Conservation (phyloP, 305 asterid genomes). For the Plantago coronopus region DNA sequence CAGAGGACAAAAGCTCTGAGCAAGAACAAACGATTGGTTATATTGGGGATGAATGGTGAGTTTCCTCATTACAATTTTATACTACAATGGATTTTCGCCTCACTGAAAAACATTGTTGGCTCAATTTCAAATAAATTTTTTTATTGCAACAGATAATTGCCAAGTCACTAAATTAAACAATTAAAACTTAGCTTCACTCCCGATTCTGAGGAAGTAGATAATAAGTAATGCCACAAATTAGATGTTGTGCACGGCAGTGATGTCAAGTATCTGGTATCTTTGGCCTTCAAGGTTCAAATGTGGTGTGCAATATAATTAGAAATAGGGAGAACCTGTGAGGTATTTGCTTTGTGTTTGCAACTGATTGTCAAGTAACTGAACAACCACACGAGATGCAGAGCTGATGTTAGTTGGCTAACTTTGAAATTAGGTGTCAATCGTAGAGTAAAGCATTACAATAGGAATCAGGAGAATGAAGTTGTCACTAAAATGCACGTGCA, state of each 20-base stretch:
- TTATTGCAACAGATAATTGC: background rate
- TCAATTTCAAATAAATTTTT: background rate
- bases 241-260: background rate
- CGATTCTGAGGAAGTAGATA: background rate
- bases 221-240: background rate
- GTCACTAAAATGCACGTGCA: background rate
- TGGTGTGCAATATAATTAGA: background rate
- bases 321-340: background rate
- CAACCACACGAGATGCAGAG: background rate
- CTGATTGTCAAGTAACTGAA: background rate
- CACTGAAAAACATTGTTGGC: background rate
- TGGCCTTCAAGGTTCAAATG: background rate
- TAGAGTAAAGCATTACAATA: background rate
- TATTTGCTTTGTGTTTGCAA: background rate
- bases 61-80: conserved; percentile 4
- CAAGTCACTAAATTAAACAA: background rate
- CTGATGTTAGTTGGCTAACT: background rate
- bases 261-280: background rate
- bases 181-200: background rate
- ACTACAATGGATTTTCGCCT: background rate
- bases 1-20: conserved; percentile 32
- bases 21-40: conserved; percentile 52
- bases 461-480: background rate
- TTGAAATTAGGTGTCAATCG: background rate
- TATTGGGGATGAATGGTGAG: conserved; percentile 89